phyloP scores from a whole-genome alignment of 2,329 filamentous ascomycete species.

The Ilyonectria destructans region DNA sequence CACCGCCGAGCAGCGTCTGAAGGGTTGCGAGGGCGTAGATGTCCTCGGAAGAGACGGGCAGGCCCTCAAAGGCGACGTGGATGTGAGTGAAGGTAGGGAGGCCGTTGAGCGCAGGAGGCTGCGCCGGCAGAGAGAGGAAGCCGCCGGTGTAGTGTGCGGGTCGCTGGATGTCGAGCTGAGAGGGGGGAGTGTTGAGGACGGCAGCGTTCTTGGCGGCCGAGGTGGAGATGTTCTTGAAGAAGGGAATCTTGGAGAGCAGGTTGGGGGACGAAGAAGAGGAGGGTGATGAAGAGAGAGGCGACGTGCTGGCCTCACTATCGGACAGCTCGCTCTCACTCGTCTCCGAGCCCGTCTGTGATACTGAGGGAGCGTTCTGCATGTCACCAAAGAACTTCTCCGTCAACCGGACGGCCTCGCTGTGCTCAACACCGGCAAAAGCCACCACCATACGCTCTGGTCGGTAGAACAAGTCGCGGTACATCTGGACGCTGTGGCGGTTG shows the following conservation, averaged over 20 bases:
- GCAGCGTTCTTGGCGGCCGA: slow-evolving; percentile 77
- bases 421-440: slow-evolving; percentile 93
- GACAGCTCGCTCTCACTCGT: slow-evolving; percentile 63
- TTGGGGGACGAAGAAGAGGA: slow-evolving; percentile 67
- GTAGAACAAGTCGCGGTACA: slow-evolving; percentile 89
- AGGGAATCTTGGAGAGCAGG: slow-evolving; percentile 87
- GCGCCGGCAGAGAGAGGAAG: slow-evolving; percentile 87
- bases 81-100: slow-evolving; percentile 88
- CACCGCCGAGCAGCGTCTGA: slow-evolving; percentile 95
- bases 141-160: slow-evolving; percentile 93
- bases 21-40: slow-evolving; percentile 97
- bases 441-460: slow-evolving; percentile 93
- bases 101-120: slow-evolving; percentile 84
- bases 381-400: slow-evolving; percentile 92
- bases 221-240: slow-evolving; percentile 90
- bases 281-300: slow-evolving; percentile 54
- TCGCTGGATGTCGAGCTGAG: slow-evolving; percentile 70
- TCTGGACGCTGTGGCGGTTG: slow-evolving; percentile 79
- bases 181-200: slow-evolving; percentile 63
- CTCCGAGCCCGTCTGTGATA: slow-evolving; percentile 73
- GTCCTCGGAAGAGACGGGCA: slow-evolving; percentile 90
- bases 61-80: slow-evolving; percentile 94
- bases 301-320: slow-evolving; percentile 53
- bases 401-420: slow-evolving; percentile 83
- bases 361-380: slow-evolving; percentile 75